Conservation (phyloP, 1,139 yeast genomes). For the Debaryomyces fabryi region DNA sequence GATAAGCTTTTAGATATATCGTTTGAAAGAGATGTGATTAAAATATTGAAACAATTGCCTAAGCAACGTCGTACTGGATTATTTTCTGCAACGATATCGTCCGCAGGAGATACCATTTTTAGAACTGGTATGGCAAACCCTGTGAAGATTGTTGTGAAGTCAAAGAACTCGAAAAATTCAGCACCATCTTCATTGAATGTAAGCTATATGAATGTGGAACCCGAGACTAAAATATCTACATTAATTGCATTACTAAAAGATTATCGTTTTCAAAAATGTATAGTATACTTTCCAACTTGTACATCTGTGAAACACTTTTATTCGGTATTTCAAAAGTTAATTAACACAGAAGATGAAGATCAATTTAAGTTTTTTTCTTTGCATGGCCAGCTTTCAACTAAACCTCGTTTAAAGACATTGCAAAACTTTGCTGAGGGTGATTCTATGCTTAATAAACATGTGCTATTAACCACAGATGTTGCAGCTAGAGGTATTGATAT, state of each 20-base stretch:
- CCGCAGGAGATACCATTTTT: conserved; percentile 72
- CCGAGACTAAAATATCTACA: conserved; percentile 61
- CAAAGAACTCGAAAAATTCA: conserved; percentile 35
- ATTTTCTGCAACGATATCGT: conserved; percentile 86
- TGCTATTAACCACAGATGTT: conserved; percentile 79
- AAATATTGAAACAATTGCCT: conserved; percentile 69
- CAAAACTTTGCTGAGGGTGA: conserved; percentile 56
- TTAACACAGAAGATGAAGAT: conserved; percentile 22
- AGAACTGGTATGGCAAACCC: conserved; percentile 89
- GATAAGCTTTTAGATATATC: conserved; percentile 83
- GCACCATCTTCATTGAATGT: conserved; percentile 70
- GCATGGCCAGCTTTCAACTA: conserved; percentile 83
- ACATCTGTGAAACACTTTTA: conserved; percentile 77
- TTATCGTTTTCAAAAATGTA: conserved; percentile 68
- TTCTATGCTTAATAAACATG: conserved; percentile 47
- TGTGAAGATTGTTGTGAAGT: conserved; percentile 75
- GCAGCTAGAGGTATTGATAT: conserved; percentile 95
- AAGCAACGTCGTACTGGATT: conserved; percentile 92
- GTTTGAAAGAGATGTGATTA: conserved; percentile 68
- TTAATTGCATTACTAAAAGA: conserved; percentile 57
- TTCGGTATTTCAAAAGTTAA: conserved; percentile 44
- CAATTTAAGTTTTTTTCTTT: conserved; percentile 61
- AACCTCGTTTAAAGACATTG: conserved; percentile 73
- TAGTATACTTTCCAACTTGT: conserved; percentile 93
- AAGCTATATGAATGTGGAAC: conserved; percentile 60